phyloP scores from a whole-genome alignment of 202 grass and related monocot species.

The Cymbopogon flexuosus region DNA sequence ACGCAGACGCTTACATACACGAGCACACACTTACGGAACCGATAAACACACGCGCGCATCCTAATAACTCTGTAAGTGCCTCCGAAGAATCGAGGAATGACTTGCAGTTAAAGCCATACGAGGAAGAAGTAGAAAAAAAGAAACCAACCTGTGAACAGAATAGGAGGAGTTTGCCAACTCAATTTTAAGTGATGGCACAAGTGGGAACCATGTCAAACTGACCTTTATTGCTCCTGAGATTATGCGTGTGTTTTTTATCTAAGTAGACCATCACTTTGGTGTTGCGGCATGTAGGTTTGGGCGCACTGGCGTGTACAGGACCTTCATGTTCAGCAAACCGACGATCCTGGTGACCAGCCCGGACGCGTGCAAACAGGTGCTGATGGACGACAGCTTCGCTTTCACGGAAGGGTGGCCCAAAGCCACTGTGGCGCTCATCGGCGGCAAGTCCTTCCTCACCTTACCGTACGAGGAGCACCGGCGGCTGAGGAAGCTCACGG shows the following conservation, averaged over 20 bases:
- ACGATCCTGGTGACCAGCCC: conserved; percentile 50
- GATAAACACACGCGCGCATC: no score
- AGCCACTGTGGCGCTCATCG: conserved; percentile 63
- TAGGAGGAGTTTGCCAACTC: no score
- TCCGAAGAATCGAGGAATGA: no score
- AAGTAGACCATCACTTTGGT: background rate
- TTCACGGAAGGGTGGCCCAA: conserved; percentile 70
- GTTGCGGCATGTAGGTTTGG: conserved; percentile 48
- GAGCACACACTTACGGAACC: no score
- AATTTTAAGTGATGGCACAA: no score
- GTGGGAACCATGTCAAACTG: no score
- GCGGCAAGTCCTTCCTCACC: conserved; percentile 68
- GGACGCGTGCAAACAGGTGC: conserved; percentile 56
- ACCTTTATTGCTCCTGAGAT: background rate
- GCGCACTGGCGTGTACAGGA: conserved; percentile 54
- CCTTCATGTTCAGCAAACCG: conserved; percentile 85
- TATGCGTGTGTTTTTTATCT: background rate
- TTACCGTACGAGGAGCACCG: conserved; percentile 69
- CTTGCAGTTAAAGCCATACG: no score
- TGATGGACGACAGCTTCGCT: conserved; percentile 68
- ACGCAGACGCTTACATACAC: no score
- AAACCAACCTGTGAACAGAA: no score
- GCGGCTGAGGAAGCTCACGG: conserved; percentile 55
- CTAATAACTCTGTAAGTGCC: no score
- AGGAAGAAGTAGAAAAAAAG: no score